Base-by-base conservation (phyloP, 1,284 basidiomycete genomes). In the Sanghuangporus weigelae region DNA sequence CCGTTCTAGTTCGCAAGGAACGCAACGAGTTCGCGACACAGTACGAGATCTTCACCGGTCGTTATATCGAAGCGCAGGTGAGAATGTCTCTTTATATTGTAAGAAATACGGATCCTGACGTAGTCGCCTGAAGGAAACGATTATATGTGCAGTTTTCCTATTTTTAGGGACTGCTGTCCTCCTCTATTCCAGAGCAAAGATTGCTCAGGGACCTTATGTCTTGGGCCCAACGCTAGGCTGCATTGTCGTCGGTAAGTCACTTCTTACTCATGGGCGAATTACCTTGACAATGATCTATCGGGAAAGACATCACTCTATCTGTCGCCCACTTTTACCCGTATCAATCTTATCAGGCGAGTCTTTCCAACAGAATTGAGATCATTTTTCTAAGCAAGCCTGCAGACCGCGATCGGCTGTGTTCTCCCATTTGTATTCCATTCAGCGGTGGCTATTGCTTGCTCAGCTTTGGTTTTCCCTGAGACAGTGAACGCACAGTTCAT, bases 401-500 rank as follows among this genome's bases (percentile, higher is more conserved):
- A 81, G 76, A 71, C 85, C 19, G 87, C 85, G 44, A 69, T 77
- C 69, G 62, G 72, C 0, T 80, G 92, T 42, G 68, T 87, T 16
- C 57, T 92, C 1, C 90, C 91, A 0, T 70, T 92, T 5, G 72
- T 77, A 0, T 75, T 91, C 64, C 87, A 91, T 69, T 81, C 83
- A 3, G 86, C 78, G 0, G 69, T 92, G 38, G 75, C 84, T 11
- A 74, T 92, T 55, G 55, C 82, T 5, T 71, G 76, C 12, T 84
- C 86, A 6, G 71, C 84, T 6, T 44, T 83, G 55, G 75, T 93
- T 57, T 92, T 91, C 71, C 90, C 90, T 0, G 79, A 79, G 7
- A 85, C 87, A 0, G 79, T 89, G 57, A 88, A 89, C 4, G 76
- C 86, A 0, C 77, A 82, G 59, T 92, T 88, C 69, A 83, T 84